Conservation (phyloP, 2,329 filamentous ascomycete genomes). For the Aspergillus sp. region DNA sequence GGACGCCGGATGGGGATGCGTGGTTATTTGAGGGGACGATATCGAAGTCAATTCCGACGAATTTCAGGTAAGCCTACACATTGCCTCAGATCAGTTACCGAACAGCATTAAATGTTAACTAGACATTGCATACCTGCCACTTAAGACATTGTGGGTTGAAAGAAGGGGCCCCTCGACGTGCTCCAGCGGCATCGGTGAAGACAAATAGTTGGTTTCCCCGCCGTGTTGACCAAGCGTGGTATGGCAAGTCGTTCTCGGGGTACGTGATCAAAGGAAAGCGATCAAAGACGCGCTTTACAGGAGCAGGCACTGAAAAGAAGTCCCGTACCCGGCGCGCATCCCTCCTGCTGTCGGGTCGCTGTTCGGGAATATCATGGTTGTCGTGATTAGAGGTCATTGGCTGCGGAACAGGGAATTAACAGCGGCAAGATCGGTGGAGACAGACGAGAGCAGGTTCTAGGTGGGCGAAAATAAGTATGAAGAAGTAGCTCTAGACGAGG, state of each 20-base stretch:
- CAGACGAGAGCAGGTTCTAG: neutral
- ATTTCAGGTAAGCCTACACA: conserved; percentile 74
- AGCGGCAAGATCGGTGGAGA: conserved; percentile 1
- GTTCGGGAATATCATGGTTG: conserved; percentile 23
- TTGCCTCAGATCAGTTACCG: neutral
- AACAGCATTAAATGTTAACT: neutral
- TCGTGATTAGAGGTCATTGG: conserved; percentile 27
- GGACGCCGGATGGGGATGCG: conserved; percentile 81
- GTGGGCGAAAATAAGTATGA: neutral
- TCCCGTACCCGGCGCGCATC: conserved; percentile 25
- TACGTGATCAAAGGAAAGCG: conserved; percentile 77
- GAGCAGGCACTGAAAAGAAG: conserved; percentile 57
- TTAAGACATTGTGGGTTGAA: conserved; percentile 93
- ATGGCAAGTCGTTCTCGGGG: conserved; percentile 71
- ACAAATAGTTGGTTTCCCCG: conserved; percentile 67
- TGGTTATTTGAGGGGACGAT: conserved; percentile 81
- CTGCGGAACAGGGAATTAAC: neutral
- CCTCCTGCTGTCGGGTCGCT: conserved; percentile 23
- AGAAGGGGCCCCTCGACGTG: conserved; percentile 63
- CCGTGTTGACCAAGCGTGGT: conserved; percentile 52
- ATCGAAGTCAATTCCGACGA: conserved; percentile 67
- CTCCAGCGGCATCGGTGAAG: conserved; percentile 69
- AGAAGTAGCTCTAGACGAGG: neutral
- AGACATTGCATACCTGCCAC: conserved; percentile 71
- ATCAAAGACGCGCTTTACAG: conserved; percentile 81